Evolutionary conservation across 2,329 filamentous ascomycete genomes (phyloP).

Genomic region (Torrubiellomyces zombiae): DNA sequence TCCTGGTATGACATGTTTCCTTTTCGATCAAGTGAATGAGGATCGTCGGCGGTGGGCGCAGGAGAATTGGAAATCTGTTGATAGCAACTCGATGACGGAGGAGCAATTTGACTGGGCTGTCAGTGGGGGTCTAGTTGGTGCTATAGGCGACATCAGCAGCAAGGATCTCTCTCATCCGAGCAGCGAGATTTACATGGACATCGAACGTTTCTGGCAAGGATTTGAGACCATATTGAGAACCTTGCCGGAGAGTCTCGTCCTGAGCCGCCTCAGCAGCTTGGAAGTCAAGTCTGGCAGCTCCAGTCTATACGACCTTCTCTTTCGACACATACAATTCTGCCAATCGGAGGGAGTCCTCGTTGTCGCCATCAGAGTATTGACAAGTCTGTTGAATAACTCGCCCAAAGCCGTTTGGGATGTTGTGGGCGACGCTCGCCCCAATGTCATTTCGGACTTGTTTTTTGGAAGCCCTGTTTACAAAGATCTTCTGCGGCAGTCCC

Average conservation of each 20-base stretch:
- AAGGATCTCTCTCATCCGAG: slow-evolving; percentile 21
- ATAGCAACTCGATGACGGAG: slow-evolving; percentile 41
- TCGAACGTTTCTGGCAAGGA: slow-evolving; percentile 67
- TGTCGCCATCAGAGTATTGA: slow-evolving; percentile 54
- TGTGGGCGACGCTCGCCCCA: slow-evolving; percentile 64
- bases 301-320: slow-evolving; percentile 48
- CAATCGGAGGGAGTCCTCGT: slow-evolving; percentile 42
- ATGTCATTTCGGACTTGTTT: slow-evolving; percentile 68
- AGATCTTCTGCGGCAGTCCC: slow-evolving; percentile 42
- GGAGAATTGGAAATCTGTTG: slow-evolving; percentile 29
- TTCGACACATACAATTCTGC: slow-evolving; percentile 34
- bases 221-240: slow-evolving; percentile 57
- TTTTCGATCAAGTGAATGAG: slow-evolving; percentile 48
- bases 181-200: slow-evolving; percentile 22
- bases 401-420: slow-evolving; percentile 77
- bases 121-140: slow-evolving; percentile 51
- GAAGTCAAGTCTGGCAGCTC: slow-evolving; percentile 45
- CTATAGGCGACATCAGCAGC: slow-evolving; percentile 43
- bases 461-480: slow-evolving; percentile 55
- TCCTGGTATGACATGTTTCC: slow-evolving; percentile 69
- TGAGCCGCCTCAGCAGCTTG: slow-evolving; percentile 61
- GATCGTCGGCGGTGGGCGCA: slow-evolving; percentile 29
- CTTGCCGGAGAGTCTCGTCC: slow-evolving; percentile 57
- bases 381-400: slow-evolving; percentile 55
- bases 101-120: slow-evolving; percentile 81